Evolutionary conservation across 805 yeast species (phyloP).

Genomic region (Ogataea minuta): DNA sequence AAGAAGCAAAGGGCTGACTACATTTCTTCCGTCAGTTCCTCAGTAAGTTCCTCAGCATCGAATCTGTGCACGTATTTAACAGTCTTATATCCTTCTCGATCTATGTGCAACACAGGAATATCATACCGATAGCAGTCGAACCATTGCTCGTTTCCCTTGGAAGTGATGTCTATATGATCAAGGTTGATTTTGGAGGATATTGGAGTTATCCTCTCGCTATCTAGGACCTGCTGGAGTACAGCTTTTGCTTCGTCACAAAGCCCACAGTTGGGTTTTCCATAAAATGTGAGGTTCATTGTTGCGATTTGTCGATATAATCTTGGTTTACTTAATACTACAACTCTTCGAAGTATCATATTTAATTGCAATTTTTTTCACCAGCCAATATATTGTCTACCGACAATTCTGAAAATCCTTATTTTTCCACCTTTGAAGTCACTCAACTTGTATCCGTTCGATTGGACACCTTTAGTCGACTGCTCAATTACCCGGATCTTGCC

Average conservation of each 20-base stretch:
- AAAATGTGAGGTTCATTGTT: slow-evolving; percentile 47
- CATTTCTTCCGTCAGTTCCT: slow-evolving; percentile 44
- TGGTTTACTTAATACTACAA: slow-evolving; percentile 1
- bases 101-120: slow-evolving; percentile 74
- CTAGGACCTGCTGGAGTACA: slow-evolving; percentile 44
- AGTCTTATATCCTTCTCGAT: slow-evolving; percentile 46
- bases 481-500: slow-evolving; percentile 69
- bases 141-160: slow-evolving; percentile 59
- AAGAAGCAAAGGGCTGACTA: slow-evolving; percentile 5
- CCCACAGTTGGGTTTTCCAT: slow-evolving; percentile 68
- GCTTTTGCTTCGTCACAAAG: slow-evolving; percentile 64
- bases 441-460: slow-evolving; percentile 61
- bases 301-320: not conserved
- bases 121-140: slow-evolving; percentile 72
- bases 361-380: slow-evolving; percentile 46
- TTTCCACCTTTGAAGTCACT: slow-evolving; percentile 77
- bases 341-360: slow-evolving; percentile 1
- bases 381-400: slow-evolving; percentile 68
- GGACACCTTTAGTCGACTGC: slow-evolving; percentile 50
- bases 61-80: slow-evolving; percentile 69
- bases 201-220: slow-evolving; percentile 20
- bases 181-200: slow-evolving; percentile 34
- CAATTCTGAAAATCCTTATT: slow-evolving; percentile 74
- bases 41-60: slow-evolving; percentile 50
- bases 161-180: slow-evolving; percentile 54